Base-by-base conservation (phyloP, 164 flowering plant genomes). In the Stephania yunnanensis region DNA sequence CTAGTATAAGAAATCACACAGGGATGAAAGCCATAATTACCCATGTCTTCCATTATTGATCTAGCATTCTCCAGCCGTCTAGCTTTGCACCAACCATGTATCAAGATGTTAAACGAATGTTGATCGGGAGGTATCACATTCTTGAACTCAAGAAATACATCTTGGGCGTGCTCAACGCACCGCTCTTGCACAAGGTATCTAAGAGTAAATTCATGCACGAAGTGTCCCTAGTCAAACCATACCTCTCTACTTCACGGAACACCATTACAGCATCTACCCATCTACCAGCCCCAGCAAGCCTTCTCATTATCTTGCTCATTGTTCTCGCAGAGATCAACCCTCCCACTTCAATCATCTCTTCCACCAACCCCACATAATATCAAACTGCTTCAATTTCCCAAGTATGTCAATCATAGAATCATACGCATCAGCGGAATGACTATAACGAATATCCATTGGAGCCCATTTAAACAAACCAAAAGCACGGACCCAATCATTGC, bases 391-490 rank as follows among this genome's bases (percentile, higher is more conserved):
- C 10, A 75, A 36, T 76, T 87, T 91, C 10, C 95, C 93, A 53
- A 91, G 79, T 15, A 87, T 76, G 64, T 91, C 93, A 46, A 91
- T 85, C 89, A 89, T 87, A 19, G 48, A 42, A 70, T 87, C 76
- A 55, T 82, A 91, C 10, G 73, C 11, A n/a, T 78, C 81, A 6
- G 85, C 75, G 1, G 87, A 73, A 77, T 81, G 85, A 46, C 17
- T 68, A 74, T 81, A 86, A 78, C 83, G 83, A 30, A 46, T 75
- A 83, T 81, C 88, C 71, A 45, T 20, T 58, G 79, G 72, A 53
- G 87, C 92, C 96, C 93, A 89, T 68, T 52, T 82, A 86, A 89
- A 91, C 72, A 87, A 71, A 25, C 88, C 91, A 61, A 84, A 87
- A 69, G 96, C 87, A 3, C 80, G 69, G 19, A 81, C 72, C 93